Conservation (phyloP, 805 yeast species). For the Ogataea pini region DNA sequence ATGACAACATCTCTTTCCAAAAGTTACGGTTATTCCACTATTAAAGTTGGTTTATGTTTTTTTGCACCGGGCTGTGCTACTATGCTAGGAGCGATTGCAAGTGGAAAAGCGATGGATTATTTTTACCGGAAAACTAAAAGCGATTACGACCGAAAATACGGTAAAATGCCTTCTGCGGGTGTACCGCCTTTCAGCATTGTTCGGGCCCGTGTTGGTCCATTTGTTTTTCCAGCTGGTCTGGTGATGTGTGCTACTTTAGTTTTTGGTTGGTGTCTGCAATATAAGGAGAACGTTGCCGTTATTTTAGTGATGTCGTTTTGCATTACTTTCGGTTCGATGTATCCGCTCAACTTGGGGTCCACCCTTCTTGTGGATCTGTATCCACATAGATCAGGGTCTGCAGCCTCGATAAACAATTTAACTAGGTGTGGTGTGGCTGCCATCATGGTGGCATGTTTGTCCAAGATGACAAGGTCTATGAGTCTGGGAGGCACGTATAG, state of each 20-base stretch:
- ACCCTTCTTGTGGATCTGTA: constrained; percentile 76
- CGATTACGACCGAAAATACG: constrained; percentile 37
- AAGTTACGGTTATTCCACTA: constrained; percentile 50
- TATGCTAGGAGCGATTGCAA: constrained; percentile 54
- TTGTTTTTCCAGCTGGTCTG: constrained; percentile 41
- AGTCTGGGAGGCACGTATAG: constrained; percentile 78
- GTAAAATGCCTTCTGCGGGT: not conserved
- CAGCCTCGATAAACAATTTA: constrained; percentile 71
- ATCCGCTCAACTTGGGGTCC: constrained; percentile 56
- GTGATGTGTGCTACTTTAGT: constrained; percentile 44
- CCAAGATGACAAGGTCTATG: constrained; percentile 57
- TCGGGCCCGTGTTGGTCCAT: constrained; percentile 53
- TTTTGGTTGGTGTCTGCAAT: constrained; percentile 74
- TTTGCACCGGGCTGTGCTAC: constrained; percentile 75
- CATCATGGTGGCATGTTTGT: constrained; percentile 64
- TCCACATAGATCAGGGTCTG: constrained; percentile 70
- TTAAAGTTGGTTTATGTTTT: constrained; percentile 68
- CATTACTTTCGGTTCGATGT: constrained; percentile 58
- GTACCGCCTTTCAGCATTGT: constrained; percentile 53
- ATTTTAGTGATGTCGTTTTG: constrained; percentile 60
- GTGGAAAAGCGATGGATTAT: constrained; percentile 60
- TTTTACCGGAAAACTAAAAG: constrained; percentile 42
- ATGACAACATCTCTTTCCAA: constrained; percentile 54
- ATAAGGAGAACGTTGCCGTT: constrained; percentile 48
- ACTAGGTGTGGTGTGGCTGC: constrained; percentile 76